These are phyloP conservation scores for Aspergillus bertholletiae DNA, from an alignment of 495 filamentous ascomycete genomes.

Conservation along the genomic window DNA sequence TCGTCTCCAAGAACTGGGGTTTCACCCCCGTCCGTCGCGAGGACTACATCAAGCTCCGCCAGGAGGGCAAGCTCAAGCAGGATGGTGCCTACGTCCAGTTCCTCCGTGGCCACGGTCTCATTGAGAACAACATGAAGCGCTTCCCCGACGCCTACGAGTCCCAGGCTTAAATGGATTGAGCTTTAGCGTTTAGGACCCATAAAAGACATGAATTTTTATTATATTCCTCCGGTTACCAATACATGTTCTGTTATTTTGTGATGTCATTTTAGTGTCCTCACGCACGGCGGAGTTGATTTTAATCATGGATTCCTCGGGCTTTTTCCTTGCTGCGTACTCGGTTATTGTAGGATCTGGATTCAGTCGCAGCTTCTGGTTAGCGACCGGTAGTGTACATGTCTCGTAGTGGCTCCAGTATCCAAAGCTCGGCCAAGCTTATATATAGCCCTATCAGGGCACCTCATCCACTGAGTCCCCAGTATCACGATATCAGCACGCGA, in stretches of 20 bases:
- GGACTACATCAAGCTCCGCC: conserved; percentile 90
- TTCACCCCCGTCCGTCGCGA: conserved; percentile 97
- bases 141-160: conserved; percentile 88
- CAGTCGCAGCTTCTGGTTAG: too few relatives aligned
- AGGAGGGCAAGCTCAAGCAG: conserved; percentile 81
- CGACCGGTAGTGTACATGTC: too few relatives aligned
- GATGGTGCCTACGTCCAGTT: conserved; percentile 99
- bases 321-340: conserved; percentile 1
- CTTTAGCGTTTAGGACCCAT: conserved; percentile 3
- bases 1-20: conserved; percentile 99
- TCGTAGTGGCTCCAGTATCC: too few relatives aligned
- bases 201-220: conserved; percentile 8
- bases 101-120: conserved; percentile 81
- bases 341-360: too few relatives aligned
- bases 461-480: too few relatives aligned
- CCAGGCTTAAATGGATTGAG: conserved; percentile 39
- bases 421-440: too few relatives aligned
- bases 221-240: neutral
- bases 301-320: conserved; percentile 7
- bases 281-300: conserved; percentile 13
- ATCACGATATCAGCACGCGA: too few relatives aligned
- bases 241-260: neutral
- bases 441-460: too few relatives aligned
- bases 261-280: conserved; percentile 10
- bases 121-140: conserved; percentile 81